Conservation (phyloP, 2,329 filamentous ascomycete species). For the Aureobasidium sp. region DNA sequence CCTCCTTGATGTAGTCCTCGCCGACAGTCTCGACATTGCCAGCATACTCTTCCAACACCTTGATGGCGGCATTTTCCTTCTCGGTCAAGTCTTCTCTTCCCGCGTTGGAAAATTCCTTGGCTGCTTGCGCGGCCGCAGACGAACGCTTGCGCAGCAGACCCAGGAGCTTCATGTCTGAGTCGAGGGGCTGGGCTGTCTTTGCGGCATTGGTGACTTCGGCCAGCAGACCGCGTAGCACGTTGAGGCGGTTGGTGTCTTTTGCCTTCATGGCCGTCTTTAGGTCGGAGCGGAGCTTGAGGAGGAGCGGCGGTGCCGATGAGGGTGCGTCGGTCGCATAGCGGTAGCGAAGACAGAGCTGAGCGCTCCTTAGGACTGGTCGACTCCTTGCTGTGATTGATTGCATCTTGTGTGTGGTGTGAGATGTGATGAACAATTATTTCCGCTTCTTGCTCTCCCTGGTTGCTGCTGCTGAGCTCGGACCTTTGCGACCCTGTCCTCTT, state of each 20-base stretch:
- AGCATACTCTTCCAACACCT: slow-evolving; percentile 60
- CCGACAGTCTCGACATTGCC: slow-evolving; percentile 51
- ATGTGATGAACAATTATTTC: not conserved
- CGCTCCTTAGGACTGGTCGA: not conserved
- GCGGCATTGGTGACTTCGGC: slow-evolving; percentile 66
- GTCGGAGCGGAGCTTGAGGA: slow-evolving; percentile 39
- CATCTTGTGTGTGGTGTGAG: slow-evolving; percentile 1
- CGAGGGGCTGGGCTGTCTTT: slow-evolving; percentile 64
- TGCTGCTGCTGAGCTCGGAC: not conserved
- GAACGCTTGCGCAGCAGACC: slow-evolving; percentile 59
- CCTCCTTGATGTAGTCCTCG: slow-evolving; percentile 50
- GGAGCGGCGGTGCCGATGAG: slow-evolving; percentile 31
- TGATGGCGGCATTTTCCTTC: slow-evolving; percentile 61
- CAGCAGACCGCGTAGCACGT: slow-evolving; percentile 62
- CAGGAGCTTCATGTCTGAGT: slow-evolving; percentile 63
- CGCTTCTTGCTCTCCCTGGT: not conserved
- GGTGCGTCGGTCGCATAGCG: slow-evolving; percentile 15
- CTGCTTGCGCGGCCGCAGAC: slow-evolving; percentile 51
- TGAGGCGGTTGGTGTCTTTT: slow-evolving; percentile 53
- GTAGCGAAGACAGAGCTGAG: slow-evolving; percentile 10
- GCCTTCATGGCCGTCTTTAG: slow-evolving; percentile 42
- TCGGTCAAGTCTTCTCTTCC: slow-evolving; percentile 61
- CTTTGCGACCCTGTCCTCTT: not conserved
- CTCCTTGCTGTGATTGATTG: slow-evolving; percentile 9
- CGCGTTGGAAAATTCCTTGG: slow-evolving; percentile 56